Base-by-base conservation (phyloP, 768 basidiomycete genomes). In the Mrakia hoshinonis region DNA sequence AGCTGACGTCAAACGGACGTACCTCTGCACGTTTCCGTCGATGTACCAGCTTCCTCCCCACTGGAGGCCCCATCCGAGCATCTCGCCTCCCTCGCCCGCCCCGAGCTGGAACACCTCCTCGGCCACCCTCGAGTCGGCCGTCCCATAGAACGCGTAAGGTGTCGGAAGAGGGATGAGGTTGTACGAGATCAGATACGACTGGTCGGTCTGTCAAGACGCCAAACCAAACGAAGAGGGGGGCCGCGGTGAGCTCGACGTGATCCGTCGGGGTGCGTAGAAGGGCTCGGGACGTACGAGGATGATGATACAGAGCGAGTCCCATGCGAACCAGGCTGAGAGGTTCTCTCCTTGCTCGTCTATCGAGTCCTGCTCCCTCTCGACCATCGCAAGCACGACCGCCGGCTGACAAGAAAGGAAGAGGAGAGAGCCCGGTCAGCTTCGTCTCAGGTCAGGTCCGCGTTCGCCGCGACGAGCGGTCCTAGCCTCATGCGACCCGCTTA, bases 261-360 rank as follows among this genome's bases (percentile, higher is more conserved):
- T 34, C 29, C 48, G 24, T 47, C 73, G 65, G 55, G 26, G 67
- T 24, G 39, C 68, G 52, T 36, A 34, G 20, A 36, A 65, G 34
- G 51, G 62, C 2, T 39, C 1, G 26, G 24, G 7, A 79, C 86
- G 68, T 70, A 90, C 93, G 80, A 89, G 86, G 26, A 97, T 84
- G 67, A 93, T 85, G 61, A 97, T 85, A 75, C 86, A 83, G 75
- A 83, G 83, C 43, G 89, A 88, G 78, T 93, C 91, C 67, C 87
- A 87, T 22, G 92, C 87, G 92, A 93, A 97, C 76, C 86, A 84
- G 15, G 85, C 85, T 66, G 84, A 80, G 24, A 83, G 73, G 75
- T 92, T 95, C 76, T 87, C 85, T n/a, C 93, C 93, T 77, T 94
- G 92, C 71, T 90, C 87, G 68, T 84, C 79, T 48, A 95, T 81